Evolutionary conservation across 2,329 filamentous ascomycete species (phyloP).

Genomic region (Neophaeococcomyces aloes): DNA sequence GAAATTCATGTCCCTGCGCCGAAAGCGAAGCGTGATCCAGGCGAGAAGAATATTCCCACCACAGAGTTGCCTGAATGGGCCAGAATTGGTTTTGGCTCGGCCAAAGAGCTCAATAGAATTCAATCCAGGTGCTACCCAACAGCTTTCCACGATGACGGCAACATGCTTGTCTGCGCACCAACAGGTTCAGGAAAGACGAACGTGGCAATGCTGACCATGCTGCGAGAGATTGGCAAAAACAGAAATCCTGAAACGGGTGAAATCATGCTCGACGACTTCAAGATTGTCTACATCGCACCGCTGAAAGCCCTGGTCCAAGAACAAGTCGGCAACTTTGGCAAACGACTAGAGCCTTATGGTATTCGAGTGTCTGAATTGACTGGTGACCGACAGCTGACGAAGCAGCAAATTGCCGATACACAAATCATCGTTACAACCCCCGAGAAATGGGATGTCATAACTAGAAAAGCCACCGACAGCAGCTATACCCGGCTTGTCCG

Average conservation of each 20-base stretch:
- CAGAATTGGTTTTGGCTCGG: constrained; percentile 69
- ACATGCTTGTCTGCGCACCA: constrained; percentile 94
- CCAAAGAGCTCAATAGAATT: constrained; percentile 84
- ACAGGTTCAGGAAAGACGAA: constrained; percentile 98
- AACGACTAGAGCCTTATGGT: constrained; percentile 78
- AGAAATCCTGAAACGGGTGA: constrained; percentile 80
- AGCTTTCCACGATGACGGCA: constrained; percentile 87
- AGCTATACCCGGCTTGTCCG: constrained; percentile 97
- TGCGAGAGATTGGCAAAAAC: constrained; percentile 94
- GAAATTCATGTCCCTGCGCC: constrained; percentile 95
- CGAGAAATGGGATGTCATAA: constrained; percentile 99
- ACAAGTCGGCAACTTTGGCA: constrained; percentile 95
- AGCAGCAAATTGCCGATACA: constrained; percentile 95
- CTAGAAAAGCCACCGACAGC: constrained; percentile 89
- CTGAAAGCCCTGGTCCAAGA: constrained; percentile 94
- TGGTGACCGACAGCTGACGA: constrained; percentile 93
- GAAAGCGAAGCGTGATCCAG: constrained; percentile 71
- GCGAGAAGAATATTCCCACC: constrained; percentile 71
- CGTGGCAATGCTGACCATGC: constrained; percentile 91
- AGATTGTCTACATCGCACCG: constrained; percentile 95
- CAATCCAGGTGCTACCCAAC: constrained; percentile 87
- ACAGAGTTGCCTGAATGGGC: constrained; percentile 90
- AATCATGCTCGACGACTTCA: constrained; percentile 91
- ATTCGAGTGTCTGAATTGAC: constrained; percentile 92
- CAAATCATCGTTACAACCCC: constrained; percentile 97